Evolutionary conservation across 257 asterid species (phyloP), one percentile per base, ranked within the genome.

Genomic region (Jacaranda copaia): DNA sequence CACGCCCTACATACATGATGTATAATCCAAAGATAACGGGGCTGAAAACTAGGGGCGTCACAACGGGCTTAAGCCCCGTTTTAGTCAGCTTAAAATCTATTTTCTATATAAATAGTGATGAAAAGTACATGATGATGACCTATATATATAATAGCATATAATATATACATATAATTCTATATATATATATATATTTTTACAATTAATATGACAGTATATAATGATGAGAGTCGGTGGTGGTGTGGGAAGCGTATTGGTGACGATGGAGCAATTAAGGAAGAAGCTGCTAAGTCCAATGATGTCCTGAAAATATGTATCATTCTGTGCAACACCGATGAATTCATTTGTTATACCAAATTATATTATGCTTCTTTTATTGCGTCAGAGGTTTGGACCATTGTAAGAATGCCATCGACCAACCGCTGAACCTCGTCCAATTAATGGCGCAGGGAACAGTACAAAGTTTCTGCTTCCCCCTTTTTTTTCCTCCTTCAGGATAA

Each of bases 201-300:
- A 25, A 25, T 25, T 25, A 25, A 25, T 25, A 70, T 55, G 18
- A 82, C 53, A 49, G 67, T 80, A 86, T 42, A 72, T 53, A 79
- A 85, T 87, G 85, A 87, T 87, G 68, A 79, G 72, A 73, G 89
- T 79, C 77, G 88, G 91, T 85, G 84, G 91, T 83, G 84, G 89
- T 74, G 77, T 81, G 75, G 49, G 85, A 85, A 77, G 72, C 85
- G 84, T 87, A 81, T 77, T 58, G 70, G 63, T 85, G 72, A 87
- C 84, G 85, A 82, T 25, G 80, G 78, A 83, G 81, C 49, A 82
- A 83, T 39, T 2, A 25, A 25, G 32, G 32, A 25, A 25, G 32
- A 70, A 73, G 20, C 84, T 70, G 74, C 81, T 55, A 69, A 43
- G 39, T 72, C 63, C 76, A 79, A 82, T 85, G 69, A 79, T 84